Evolutionary conservation across 192 early-diverging fungal genomes (phyloP).

Genomic region (Mortierella hygrophila): DNA sequence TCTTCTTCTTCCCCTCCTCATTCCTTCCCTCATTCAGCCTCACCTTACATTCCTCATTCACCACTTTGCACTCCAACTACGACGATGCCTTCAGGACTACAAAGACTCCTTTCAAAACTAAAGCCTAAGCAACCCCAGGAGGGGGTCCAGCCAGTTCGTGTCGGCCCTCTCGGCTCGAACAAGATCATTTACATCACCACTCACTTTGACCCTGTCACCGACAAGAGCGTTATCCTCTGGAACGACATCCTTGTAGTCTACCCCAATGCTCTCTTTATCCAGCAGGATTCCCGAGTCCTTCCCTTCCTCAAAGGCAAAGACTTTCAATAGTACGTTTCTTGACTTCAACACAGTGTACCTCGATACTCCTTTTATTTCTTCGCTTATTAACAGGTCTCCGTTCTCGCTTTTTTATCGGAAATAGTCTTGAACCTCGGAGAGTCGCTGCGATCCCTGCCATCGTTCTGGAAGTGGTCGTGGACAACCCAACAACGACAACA

Average conservation of each 20-base stretch:
- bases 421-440: not conserved
- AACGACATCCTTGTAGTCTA: not conserved
- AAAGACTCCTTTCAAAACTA: not conserved
- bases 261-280: constrained; percentile 1
- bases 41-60: not conserved
- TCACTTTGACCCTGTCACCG: not conserved
- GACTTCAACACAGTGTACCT: no score
- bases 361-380: no score
- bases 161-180: not conserved
- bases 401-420: not conserved
- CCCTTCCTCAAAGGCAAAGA: constrained; percentile 2
- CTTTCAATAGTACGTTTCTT: not conserved
- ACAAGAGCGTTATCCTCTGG: not conserved
- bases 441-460: not conserved
- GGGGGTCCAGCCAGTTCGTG: not conserved
- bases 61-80: not conserved
- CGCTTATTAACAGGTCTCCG: no score
- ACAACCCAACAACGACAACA: not conserved
- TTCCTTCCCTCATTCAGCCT: not conserved
- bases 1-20: not conserved
- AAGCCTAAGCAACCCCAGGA: not conserved
- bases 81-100: not conserved
- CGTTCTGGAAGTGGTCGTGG: not conserved
- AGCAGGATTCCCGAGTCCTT: not conserved
- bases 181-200: not conserved